Conservation (phyloP, 352 stramenopile species). For the Phytophthora rubi region DNA sequence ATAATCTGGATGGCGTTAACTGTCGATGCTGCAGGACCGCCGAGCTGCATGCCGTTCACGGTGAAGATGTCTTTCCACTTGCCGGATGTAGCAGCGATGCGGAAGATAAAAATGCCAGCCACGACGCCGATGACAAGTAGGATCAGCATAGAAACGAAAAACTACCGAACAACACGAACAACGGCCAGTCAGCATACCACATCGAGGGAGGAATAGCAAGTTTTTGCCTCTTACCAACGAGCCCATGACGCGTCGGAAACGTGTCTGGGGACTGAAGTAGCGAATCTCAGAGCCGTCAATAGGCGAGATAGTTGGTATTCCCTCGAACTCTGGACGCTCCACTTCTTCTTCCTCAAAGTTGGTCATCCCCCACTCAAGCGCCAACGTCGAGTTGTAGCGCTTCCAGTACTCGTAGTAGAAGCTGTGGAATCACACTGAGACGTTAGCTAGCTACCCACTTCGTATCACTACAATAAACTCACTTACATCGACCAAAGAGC, state of each 20-base stretch:
- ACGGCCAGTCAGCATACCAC: background rate
- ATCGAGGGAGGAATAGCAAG: background rate
- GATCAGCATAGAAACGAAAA: slow-evolving; percentile 79
- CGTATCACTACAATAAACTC: background rate
- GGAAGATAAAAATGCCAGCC: slow-evolving; percentile 78
- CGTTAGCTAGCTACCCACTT: background rate
- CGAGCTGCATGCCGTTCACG: slow-evolving; percentile 50
- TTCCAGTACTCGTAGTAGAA: slow-evolving; percentile 90
- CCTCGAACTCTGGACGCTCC: slow-evolving; percentile 75
- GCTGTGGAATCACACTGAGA: slow-evolving; percentile 16
- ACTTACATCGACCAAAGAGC: slow-evolving; percentile 73
- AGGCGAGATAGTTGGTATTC: slow-evolving; percentile 72
- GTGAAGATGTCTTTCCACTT: slow-evolving; percentile 70
- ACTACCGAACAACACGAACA: slow-evolving; percentile 26
- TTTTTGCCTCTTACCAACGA: slow-evolving; percentile 50
- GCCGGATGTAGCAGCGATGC: slow-evolving; percentile 57
- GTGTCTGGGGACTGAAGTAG: slow-evolving; percentile 75
- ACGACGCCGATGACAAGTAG: slow-evolving; percentile 72
- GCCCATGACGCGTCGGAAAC: slow-evolving; percentile 71
- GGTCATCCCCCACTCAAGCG: slow-evolving; percentile 79
- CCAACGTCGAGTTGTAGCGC: slow-evolving; percentile 71
- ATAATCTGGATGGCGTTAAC: slow-evolving; percentile 86
- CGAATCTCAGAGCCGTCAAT: slow-evolving; percentile 77
- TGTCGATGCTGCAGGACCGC: slow-evolving; percentile 65
- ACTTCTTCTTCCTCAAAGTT: slow-evolving; percentile 77